Base-by-base conservation (phyloP, 1,139 yeast species). In the Saccharomyces hybrid region DNA sequence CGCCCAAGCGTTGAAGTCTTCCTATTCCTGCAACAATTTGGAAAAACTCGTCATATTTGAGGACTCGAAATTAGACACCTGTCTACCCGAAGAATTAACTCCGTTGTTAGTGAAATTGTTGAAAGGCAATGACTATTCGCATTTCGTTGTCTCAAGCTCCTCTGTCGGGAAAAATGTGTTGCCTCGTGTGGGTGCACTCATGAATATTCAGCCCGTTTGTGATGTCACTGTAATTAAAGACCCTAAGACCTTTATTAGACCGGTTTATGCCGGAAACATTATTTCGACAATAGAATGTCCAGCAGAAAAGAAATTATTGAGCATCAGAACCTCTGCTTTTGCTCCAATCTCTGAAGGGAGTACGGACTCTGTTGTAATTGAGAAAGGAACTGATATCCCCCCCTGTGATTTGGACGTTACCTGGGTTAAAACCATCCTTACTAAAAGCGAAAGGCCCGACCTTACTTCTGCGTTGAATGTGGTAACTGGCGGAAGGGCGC, bases 241-340 rank as follows among this genome's bases (percentile, higher is more conserved):
- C 53, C 77, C 80, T 28, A 79, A 79, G 58, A 88, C 96, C 5
- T 93, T 93, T 72, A 83, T 84, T 42, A 84, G 98, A 69, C 98
- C 98, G 52, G 89, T 93, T 52, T 93, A 89, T 69, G 99, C 99
- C 34, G 99, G 99, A 51, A 93, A 93, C 71, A 96, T 95, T 2
- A 76, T 89, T 60, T 82, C 89, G 46, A 90, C 96, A 4, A 89
- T 93, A 56, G 81, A 84, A 71, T 77, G 89, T 42, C 76, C 72
- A 31, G 97, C 91, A 65, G 69, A 77, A 8, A 74, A 81, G 60
- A 78, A 88, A 55, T 74, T 93, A 58, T 75, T 87, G 24, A 86
- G 96, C 12, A 83, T 88, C 12, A 82, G 99, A 75, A 79, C 91
- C 2, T 87, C 97, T 24, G 89, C 98, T 0, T 93, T 93, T 65